phyloP scores from a whole-genome alignment of 768 basidiomycete species.

The Lentinula aciculospora region DNA sequence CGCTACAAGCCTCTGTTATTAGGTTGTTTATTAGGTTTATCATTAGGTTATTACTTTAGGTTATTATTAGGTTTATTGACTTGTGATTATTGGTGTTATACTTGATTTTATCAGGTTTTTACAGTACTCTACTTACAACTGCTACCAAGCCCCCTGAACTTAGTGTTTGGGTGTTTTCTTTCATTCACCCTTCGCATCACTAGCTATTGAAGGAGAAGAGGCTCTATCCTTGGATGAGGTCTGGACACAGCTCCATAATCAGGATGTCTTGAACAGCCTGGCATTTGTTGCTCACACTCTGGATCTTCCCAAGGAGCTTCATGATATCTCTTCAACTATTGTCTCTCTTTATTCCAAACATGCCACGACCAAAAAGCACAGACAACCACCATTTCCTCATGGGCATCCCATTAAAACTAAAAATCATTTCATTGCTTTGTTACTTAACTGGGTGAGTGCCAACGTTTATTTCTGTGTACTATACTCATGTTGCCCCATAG shows the following conservation, averaged over 20 bases:
- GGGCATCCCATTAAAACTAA: background rate
- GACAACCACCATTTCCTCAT: background rate
- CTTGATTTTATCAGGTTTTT: too few species aligned
- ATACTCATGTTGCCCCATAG: background rate
- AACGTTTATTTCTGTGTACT: background rate
- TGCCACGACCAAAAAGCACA: background rate
- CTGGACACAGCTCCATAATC: background rate
- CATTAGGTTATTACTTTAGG: too few species aligned
- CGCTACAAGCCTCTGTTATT: too few species aligned
- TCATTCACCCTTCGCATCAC: too few species aligned
- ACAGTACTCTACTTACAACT: too few species aligned
- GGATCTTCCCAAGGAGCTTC: background rate
- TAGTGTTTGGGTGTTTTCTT: too few species aligned
- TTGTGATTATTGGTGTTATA: too few species aligned
- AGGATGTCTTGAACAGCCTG: background rate
- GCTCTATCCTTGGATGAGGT: background rate
- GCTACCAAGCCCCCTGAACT: too few species aligned
- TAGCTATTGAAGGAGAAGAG: background rate
- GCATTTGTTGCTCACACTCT: background rate
- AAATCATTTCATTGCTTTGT: slow-evolving; percentile 5
- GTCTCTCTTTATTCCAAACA: background rate
- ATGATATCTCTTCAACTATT: background rate
- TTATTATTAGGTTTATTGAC: too few species aligned
- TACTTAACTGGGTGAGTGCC: background rate
- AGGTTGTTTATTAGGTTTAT: too few species aligned